Evolutionary conservation across 2,329 filamentous ascomycete species (phyloP).

Genomic region (Aspergillus ibericus): DNA sequence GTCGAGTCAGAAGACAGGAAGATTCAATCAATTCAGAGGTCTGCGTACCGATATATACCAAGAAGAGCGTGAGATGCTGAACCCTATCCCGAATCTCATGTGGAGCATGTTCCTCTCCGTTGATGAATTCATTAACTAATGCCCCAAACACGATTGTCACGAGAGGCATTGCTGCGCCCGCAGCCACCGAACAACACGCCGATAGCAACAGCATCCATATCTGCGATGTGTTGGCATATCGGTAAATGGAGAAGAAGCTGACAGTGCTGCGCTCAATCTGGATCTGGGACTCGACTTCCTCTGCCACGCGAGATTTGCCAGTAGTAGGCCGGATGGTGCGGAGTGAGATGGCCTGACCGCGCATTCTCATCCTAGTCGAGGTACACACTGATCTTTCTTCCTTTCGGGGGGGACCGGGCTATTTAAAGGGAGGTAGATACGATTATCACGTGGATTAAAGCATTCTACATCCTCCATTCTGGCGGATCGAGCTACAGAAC

Average conservation of each 20-base stretch:
- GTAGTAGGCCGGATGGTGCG: background rate
- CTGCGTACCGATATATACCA: conserved; percentile 9
- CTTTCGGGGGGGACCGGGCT: background rate
- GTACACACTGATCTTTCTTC: background rate
- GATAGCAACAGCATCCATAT: background rate
- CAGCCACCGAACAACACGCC: conserved; percentile 5
- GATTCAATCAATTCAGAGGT: background rate
- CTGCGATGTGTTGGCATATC: background rate
- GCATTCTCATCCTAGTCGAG: background rate
- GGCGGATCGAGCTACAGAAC: no score
- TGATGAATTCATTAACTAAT: conserved; percentile 1
- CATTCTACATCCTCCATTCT: background rate
- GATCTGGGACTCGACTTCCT: background rate
- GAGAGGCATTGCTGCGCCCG: conserved; percentile 10
- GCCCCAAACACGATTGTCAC: conserved; percentile 4
- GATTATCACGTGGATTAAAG: background rate
- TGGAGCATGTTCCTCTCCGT: background rate
- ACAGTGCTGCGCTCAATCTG: background rate
- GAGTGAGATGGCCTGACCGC: background rate
- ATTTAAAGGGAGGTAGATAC: background rate
- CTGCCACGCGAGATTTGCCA: background rate
- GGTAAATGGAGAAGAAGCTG: conserved; percentile 1
- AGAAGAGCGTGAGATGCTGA: background rate
- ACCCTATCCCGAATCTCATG: background rate
- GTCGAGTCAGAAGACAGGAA: background rate